These are phyloP conservation scores for Corrigiola litoralis DNA, from an alignment of 179 eudicot species.

Conservation along the genomic window DNA sequence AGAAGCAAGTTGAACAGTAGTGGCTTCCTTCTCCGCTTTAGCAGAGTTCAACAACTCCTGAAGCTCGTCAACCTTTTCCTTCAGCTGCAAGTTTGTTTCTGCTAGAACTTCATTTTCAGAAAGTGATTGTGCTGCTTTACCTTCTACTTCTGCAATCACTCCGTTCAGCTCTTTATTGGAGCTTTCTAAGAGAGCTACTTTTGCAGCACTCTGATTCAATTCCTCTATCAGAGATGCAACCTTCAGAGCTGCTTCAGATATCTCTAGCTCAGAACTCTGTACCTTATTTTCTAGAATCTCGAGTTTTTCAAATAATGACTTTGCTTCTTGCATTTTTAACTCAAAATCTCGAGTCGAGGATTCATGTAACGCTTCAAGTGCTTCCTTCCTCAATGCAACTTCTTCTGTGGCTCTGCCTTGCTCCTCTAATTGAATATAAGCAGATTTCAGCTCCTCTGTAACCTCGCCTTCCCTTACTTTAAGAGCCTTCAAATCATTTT, in stretches of 20 bases:
- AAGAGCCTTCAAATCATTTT: slow-evolving; percentile 31
- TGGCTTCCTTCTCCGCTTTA: slow-evolving; percentile 53
- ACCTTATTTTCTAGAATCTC: slow-evolving; percentile 53
- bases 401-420: slow-evolving; percentile 49
- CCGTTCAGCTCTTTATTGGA: slow-evolving; percentile 53
- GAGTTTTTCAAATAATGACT: slow-evolving; percentile 52
- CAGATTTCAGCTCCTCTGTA: slow-evolving; percentile 61
- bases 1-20: slow-evolving; percentile 57
- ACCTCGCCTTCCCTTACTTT: slow-evolving; percentile 56
- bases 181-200: slow-evolving; percentile 30
- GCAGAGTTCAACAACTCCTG: slow-evolving; percentile 40
- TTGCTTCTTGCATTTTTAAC: slow-evolving; percentile 65
- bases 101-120: slow-evolving; percentile 60
- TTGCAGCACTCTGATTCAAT: slow-evolving; percentile 32
- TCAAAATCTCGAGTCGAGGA: slow-evolving; percentile 52
- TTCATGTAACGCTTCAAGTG: slow-evolving; percentile 60
- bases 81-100: slow-evolving; percentile 62
- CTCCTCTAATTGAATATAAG: slow-evolving; percentile 59
- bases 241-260: slow-evolving; percentile 24
- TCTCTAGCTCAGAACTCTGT: slow-evolving; percentile 23
- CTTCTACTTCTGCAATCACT: slow-evolving; percentile 50
- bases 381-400: slow-evolving; percentile 46
- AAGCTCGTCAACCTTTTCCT: slow-evolving; percentile 59
- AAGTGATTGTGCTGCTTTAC: slow-evolving; percentile 46
- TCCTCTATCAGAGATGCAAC: slow-evolving; percentile 42